phyloP scores from a whole-genome alignment of 2,329 filamentous ascomycete genomes.

The Mycosphaerelloides madeirae region DNA sequence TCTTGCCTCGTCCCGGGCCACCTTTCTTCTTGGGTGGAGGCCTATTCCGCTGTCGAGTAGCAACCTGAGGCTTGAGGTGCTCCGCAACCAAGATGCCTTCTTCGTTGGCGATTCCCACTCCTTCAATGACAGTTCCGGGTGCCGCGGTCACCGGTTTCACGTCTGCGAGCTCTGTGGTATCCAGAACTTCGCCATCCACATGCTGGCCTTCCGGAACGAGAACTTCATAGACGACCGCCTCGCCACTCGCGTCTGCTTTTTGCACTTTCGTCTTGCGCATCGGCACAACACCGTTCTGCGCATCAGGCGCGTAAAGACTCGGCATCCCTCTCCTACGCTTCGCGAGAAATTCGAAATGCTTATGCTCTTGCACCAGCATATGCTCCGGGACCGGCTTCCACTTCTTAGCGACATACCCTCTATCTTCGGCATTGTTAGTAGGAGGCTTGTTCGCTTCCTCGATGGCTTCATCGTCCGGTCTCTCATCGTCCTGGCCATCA shows the following conservation, averaged over 20 bases:
- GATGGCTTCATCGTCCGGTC: conserved; percentile 38
- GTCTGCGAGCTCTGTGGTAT: conserved; percentile 47
- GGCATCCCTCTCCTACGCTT: conserved; percentile 57
- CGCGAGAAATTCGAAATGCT: conserved; percentile 52
- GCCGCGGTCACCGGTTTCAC: conserved; percentile 47
- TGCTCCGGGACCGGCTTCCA: conserved; percentile 55
- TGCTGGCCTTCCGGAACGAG: conserved; percentile 73
- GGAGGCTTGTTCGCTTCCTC: conserved; percentile 40
- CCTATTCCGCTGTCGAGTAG: conserved; percentile 55
- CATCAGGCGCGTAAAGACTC: conserved; percentile 43
- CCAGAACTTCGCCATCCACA: conserved; percentile 75
- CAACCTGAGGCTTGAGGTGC: conserved; percentile 25
- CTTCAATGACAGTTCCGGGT: conserved; percentile 57
- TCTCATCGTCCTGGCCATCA: conserved; percentile 56
- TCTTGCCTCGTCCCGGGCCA: conserved; percentile 74
- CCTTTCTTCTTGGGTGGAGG: conserved; percentile 74
- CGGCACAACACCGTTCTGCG: conserved; percentile 30
- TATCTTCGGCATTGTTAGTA: conserved; percentile 37
- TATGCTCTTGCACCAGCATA: conserved; percentile 54
- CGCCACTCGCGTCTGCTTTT: conserved; percentile 66
- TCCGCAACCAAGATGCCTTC: conserved; percentile 55
- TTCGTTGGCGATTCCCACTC: conserved; percentile 55
- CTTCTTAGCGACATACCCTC: conserved; percentile 54
- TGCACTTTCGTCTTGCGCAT: conserved; percentile 79
- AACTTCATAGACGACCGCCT: conserved; percentile 78